Evolutionary conservation across 169 alveolate genomes (phyloP).

Genomic region (Eimeria necatrix): DNA sequence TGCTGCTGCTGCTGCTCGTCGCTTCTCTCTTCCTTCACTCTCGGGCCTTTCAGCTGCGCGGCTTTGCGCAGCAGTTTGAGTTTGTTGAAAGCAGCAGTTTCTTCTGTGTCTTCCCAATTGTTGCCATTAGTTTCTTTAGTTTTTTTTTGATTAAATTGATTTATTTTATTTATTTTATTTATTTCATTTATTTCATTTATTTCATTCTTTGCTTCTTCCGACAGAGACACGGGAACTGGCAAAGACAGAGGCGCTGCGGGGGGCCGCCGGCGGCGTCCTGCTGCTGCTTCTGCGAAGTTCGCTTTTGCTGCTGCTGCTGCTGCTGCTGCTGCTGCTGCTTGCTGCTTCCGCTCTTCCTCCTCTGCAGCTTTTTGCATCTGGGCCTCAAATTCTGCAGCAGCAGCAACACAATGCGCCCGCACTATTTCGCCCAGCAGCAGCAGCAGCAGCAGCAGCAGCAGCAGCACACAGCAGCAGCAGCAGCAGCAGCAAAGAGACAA

Average conservation of each 20-base stretch:
- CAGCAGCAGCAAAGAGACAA: background rate
- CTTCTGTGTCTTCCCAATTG: background rate
- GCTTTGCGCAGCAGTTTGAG: slow-evolving; percentile 20
- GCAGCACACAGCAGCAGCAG: slow-evolving; percentile 4
- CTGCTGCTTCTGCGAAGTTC: background rate
- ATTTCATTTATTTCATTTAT: no score
- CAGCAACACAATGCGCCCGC: no score
- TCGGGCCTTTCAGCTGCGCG: background rate
- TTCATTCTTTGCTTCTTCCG: background rate
- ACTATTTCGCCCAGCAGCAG: no score
- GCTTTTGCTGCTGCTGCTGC: background rate
- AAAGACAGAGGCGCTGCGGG: background rate
- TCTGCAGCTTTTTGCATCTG: slow-evolving; percentile 23
- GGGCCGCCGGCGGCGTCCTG: background rate
- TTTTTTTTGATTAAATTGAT: background rate
- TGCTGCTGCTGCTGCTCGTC: slow-evolving; percentile 16
- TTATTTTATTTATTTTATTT: no score
- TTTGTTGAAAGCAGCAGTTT: slow-evolving; percentile 11
- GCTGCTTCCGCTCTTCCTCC: slow-evolving; percentile 41
- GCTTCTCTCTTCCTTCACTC: slow-evolving; percentile 2
- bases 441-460: no score
- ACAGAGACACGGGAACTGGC: background rate
- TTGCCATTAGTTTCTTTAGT: no score
- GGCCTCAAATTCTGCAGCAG: slow-evolving; percentile 15
- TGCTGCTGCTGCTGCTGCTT: background rate